Base-by-base conservation (phyloP, 768 basidiomycete species). In the Zangia roseola region DNA sequence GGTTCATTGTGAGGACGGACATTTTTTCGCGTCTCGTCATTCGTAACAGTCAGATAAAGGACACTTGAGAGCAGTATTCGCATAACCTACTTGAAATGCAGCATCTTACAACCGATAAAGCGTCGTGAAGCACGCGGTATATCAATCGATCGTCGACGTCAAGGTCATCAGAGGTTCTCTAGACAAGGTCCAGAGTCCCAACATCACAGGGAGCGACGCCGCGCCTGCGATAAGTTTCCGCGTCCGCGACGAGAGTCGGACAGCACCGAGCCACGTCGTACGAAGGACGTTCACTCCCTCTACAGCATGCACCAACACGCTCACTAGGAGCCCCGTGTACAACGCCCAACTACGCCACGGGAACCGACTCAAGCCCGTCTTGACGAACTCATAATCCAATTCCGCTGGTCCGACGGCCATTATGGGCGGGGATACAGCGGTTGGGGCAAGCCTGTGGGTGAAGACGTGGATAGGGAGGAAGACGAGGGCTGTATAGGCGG, bases 301-400 rank as follows among this genome's bases (percentile, higher is more conserved):
- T 4, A 74, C 74, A 4, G 77, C 71, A 61, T 94, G 92, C 40
- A 84, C 58, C 0, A 75, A 70, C 0, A 79, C 77, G 20, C 77
- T 72, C 2, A 69, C 68, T 0, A 87, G 76, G 10, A 94, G 75
- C 0, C 78, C 83, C 2, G 72, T 63, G 57, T 94, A 92, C 37
- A 84, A 64, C 3, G 79, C 47, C 77, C 77, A 82, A 58, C 78
- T 85, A 33, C 79, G 71, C 61, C 71, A 67, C 0, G 88, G 87
- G 78, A 83, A 90, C 16, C 49, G 68, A 14, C 73, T 71, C 33
- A 92, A 65, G 3, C 80, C 87, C 6, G 78, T 74, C 62, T 92
- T 91, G 48, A 93, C 88, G 63, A 84, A 92, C 54, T 91, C 86
- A 62, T 79, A 93, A 66, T 90, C 84, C 31, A 94, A 76, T 58